Conservation (phyloP, 2,329 filamentous ascomycete species). For the Dryadomyces quercivorus region DNA sequence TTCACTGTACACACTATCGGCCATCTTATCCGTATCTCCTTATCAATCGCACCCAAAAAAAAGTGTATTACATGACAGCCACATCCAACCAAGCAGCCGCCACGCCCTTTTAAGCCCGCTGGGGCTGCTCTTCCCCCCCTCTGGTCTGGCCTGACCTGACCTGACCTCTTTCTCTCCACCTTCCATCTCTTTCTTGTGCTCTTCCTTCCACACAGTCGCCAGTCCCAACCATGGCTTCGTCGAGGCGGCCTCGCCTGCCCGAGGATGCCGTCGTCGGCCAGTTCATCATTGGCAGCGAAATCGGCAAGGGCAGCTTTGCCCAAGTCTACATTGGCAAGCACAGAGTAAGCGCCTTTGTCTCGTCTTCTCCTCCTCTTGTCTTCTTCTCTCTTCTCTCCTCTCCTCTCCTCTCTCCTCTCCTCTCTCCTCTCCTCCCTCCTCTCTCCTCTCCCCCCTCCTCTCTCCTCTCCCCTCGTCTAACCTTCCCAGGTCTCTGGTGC, state of each 20-base stretch:
- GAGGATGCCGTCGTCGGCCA: constrained; percentile 13
- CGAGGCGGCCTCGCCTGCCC: constrained; percentile 7
- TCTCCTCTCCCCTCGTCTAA: background rate
- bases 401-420: background rate
- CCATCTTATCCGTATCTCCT: constrained; percentile 10
- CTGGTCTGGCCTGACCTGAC: background rate
- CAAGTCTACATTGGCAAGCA: constrained; percentile 83
- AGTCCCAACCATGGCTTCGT: constrained; percentile 6
- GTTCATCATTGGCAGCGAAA: constrained; percentile 40
- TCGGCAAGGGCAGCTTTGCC: constrained; percentile 95
- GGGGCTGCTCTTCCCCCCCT: constrained; percentile 1
- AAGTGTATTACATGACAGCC: background rate
- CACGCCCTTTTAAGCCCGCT: constrained; percentile 7
- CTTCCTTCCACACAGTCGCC: background rate
- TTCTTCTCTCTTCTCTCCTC: background rate
- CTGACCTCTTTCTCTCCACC: background rate
- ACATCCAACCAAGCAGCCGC: constrained; percentile 1
- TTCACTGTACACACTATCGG: background rate
- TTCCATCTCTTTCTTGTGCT: background rate
- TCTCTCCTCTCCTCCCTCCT: background rate
- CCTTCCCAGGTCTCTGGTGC: constrained; percentile 56
- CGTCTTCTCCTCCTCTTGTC: background rate
- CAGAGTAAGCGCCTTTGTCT: constrained; percentile 46
- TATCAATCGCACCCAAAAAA: constrained; percentile 6
- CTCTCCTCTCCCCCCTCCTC: background rate